Percentiles rank a stretch among this genome's conserved stretches.
Conservation (phyloP, 73 alveolate genomes). For the Paramecium pentaurelia region DNA sequence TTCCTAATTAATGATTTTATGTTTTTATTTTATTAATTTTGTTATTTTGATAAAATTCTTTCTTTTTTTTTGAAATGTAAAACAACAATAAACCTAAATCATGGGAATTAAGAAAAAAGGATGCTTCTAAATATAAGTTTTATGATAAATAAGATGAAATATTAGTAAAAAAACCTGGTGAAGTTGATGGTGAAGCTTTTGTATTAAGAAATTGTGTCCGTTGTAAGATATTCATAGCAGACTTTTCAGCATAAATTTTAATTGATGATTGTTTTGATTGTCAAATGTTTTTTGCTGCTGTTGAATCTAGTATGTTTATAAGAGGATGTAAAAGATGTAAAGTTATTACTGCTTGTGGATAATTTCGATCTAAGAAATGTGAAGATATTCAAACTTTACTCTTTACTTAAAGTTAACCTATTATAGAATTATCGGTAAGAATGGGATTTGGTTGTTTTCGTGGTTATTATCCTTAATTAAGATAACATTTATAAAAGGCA, state of each 20-base stretch:
- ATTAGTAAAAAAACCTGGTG: slow-evolving; percentile 79
- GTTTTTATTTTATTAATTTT: not conserved
- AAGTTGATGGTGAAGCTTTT: slow-evolving; percentile 77
- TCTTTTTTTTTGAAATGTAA: not conserved
- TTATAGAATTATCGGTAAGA: slow-evolving; percentile 72
- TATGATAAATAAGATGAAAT: slow-evolving; percentile 66
- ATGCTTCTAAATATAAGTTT: not conserved
- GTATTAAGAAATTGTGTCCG: slow-evolving; percentile 66
- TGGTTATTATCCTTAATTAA: slow-evolving; percentile 71
- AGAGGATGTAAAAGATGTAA: slow-evolving; percentile 77
- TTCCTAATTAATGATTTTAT: not conserved
- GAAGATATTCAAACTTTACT: slow-evolving; percentile 66
- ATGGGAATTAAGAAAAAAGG: slow-evolving; percentile 33
- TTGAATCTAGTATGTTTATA: slow-evolving; percentile 76
- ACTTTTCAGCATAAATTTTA: slow-evolving; percentile 72
- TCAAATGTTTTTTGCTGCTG: slow-evolving; percentile 80
- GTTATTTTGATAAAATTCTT: not conserved
- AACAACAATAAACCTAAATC: not conserved
- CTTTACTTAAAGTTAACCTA: slow-evolving; percentile 76
- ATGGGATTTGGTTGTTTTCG: slow-evolving; percentile 81
- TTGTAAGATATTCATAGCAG: slow-evolving; percentile 75
- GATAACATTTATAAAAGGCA: slow-evolving; percentile 64
- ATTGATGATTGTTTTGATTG: slow-evolving; percentile 84
- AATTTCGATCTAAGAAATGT: slow-evolving; percentile 80
- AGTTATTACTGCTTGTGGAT: slow-evolving; percentile 73